A percentile compares a stretch with the other conserved stretches of the same genome.
Evolutionary conservation across 169 alveolate genomes (phyloP).

Genomic region (Babesia sp.): DNA sequence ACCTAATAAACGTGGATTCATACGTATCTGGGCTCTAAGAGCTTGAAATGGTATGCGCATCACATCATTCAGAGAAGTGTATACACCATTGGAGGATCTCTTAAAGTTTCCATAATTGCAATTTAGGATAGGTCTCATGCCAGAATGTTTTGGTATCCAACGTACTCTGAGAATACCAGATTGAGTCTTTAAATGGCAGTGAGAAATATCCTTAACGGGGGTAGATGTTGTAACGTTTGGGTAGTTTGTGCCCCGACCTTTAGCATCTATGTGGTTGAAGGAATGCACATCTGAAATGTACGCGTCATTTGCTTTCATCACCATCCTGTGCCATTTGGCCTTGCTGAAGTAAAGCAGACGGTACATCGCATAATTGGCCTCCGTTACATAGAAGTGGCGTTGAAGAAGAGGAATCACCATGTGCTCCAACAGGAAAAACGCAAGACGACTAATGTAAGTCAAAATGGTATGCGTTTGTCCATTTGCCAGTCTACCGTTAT

Average conservation of each 20-base stretch:
- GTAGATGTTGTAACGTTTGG: background rate
- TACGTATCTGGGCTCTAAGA: conserved; percentile 23
- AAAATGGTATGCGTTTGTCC: conserved; percentile 51
- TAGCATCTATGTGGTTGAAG: background rate
- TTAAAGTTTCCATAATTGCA: conserved; percentile 8
- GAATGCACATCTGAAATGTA: conserved; percentile 5
- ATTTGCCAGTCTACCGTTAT: conserved; percentile 3
- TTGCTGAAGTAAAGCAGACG: conserved; percentile 46
- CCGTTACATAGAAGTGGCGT: conserved; percentile 57
- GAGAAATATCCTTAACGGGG: background rate
- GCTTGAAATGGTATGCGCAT: conserved; percentile 43
- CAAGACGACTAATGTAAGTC: conserved; percentile 45
- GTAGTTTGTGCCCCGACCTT: background rate
- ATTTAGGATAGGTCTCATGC: conserved; percentile 67
- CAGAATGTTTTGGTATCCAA: conserved; percentile 60
- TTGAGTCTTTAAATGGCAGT: no score
- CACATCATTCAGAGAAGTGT: conserved; percentile 18
- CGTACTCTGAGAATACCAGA: conserved; percentile 21
- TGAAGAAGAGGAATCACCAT: conserved; percentile 49
- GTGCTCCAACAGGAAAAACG: conserved; percentile 52
- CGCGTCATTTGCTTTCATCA: conserved; percentile 17
- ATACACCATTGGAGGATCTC: background rate
- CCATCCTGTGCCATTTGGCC: conserved; percentile 50
- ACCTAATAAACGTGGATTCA: conserved; percentile 38
- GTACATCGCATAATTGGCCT: conserved; percentile 38